These are phyloP conservation scores for Mitragyna speciosa DNA, from an alignment of 257 asterid species.

Conservation along the genomic window DNA sequence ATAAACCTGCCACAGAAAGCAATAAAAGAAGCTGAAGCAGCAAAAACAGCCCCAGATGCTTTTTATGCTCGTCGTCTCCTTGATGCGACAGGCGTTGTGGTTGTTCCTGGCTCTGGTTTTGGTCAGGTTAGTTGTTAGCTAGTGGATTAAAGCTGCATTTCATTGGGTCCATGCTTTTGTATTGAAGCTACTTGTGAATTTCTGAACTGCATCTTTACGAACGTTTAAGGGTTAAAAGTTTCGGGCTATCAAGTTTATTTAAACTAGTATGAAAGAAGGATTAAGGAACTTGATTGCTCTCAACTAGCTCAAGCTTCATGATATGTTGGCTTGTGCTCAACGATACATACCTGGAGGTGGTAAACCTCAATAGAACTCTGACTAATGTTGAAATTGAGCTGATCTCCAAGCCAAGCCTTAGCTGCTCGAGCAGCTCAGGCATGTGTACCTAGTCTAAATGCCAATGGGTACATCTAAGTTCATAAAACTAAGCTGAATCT, in stretches of 20 bases:
- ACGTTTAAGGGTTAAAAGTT: not conserved
- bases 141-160: not conserved
- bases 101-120: constrained; percentile 98
- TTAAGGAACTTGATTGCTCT: not conserved
- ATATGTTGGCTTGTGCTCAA: not conserved
- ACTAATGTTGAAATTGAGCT: not conserved
- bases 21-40: constrained; percentile 77
- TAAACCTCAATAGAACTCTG: not conserved
- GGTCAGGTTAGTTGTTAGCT: constrained; percentile 60
- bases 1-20: constrained; percentile 75
- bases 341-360: not conserved
- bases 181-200: not conserved
- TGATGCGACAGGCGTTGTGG: constrained; percentile 83
- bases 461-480: not conserved
- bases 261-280: not conserved
- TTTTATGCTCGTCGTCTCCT: constrained; percentile 75
- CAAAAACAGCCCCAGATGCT: constrained; percentile 68
- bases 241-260: not conserved
- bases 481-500: too few species aligned
- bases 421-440: not conserved
- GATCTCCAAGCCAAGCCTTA: not conserved
- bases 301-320: not conserved
- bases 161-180: not conserved
- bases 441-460: not conserved
- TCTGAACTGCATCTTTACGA: not conserved